Conservation (phyloP, 1,284 basidiomycete species). For the Tylopilus sp. region DNA sequence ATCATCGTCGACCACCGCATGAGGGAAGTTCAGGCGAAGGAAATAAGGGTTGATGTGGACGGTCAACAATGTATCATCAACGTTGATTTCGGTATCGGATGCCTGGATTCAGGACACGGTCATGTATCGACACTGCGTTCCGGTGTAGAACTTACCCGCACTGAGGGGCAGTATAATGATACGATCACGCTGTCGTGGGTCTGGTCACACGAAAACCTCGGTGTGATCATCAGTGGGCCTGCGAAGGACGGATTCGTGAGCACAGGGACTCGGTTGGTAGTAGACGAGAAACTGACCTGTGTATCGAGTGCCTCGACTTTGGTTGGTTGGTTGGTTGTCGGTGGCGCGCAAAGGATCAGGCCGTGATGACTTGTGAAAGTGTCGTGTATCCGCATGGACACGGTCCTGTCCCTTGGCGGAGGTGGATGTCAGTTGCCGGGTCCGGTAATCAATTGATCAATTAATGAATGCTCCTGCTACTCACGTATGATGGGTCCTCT, state of each 20-base stretch:
- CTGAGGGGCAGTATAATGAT: slow-evolving; percentile 69
- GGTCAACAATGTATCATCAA: slow-evolving; percentile 67
- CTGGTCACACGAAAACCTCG: slow-evolving; percentile 71
- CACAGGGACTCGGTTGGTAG: background rate
- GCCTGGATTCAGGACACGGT: slow-evolving; percentile 45
- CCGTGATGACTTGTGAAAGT: background rate
- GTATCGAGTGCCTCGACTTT: background rate
- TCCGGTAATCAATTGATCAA: too few relatives aligned
- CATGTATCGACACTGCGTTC: slow-evolving; percentile 16
- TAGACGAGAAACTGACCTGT: background rate
- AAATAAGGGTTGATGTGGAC: slow-evolving; percentile 79
- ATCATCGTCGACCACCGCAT: slow-evolving; percentile 64
- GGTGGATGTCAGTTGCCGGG: background rate
- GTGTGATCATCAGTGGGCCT: slow-evolving; percentile 65
- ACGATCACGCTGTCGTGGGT: slow-evolving; percentile 56
- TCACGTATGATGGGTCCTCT: background rate
- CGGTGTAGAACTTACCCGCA: slow-evolving; percentile 55
- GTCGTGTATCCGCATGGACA: background rate
- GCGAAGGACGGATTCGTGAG: background rate
- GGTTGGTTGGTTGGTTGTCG: background rate
- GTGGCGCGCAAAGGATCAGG: background rate
- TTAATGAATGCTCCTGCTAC: too few relatives aligned
- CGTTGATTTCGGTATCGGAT: slow-evolving; percentile 72
- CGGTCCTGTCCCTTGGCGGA: background rate
- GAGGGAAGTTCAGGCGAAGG: slow-evolving; percentile 69